These are phyloP conservation scores for Dacryopinax spathularia DNA, from an alignment of 768 basidiomycete genomes.

Conservation along the genomic window DNA sequence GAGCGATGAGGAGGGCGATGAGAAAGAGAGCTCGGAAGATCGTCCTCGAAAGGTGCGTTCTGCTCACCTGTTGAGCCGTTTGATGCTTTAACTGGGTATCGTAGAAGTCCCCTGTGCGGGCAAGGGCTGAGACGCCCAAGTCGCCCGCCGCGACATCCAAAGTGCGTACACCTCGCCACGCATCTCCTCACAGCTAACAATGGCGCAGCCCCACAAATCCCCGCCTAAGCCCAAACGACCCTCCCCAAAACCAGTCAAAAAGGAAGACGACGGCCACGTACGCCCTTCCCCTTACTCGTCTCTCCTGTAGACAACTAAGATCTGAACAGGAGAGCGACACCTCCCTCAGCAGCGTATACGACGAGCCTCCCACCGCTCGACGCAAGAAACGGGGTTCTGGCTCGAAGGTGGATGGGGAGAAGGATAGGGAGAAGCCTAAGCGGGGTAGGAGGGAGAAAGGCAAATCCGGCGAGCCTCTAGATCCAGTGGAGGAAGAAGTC, in stretches of 20 bases:
- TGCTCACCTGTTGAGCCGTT: too few species aligned
- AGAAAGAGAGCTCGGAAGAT: conserved; percentile 5
- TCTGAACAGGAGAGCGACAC: conserved; percentile 35
- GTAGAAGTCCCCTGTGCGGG: too few species aligned
- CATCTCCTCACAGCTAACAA: too few species aligned
- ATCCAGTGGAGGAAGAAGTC: background rate
- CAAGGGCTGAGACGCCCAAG: too few species aligned
- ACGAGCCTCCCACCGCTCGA: conserved; percentile 38
- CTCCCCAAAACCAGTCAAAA: too few species aligned
- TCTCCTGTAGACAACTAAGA: background rate
- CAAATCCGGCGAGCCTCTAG: background rate
- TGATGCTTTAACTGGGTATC: too few species aligned
- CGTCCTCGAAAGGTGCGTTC: too few species aligned
- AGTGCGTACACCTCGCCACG: too few species aligned
- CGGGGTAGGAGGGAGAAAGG: conserved; percentile 17
- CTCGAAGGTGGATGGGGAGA: background rate
- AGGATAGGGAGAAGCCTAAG: conserved; percentile 25
- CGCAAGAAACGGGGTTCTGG: background rate
- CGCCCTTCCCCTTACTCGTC: background rate
- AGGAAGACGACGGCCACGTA: conserved; percentile 8
- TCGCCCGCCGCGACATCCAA: too few species aligned
- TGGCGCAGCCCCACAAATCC: too few species aligned
- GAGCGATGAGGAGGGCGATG: background rate
- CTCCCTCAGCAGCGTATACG: conserved; percentile 45
- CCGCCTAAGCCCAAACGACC: too few species aligned